These are phyloP conservation scores for Trichoderma oligosporum DNA, from an alignment of 2,329 filamentous ascomycete genomes.

Conservation along the genomic window DNA sequence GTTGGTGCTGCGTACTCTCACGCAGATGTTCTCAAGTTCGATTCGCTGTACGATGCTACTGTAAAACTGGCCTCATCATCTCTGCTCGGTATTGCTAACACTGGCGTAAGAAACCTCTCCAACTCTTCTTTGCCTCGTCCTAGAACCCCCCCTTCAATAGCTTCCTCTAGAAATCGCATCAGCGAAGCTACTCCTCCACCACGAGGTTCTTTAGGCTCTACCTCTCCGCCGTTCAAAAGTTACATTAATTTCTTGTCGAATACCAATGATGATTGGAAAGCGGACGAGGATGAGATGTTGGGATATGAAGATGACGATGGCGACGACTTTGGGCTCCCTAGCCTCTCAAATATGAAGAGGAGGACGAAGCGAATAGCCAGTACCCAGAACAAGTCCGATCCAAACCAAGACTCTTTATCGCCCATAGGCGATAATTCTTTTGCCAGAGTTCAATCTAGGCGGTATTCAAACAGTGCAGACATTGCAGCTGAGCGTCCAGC, in stretches of 20 bases:
- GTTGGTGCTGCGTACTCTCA: constrained; percentile 96
- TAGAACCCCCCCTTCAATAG: constrained; percentile 68
- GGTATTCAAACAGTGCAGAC: constrained; percentile 81
- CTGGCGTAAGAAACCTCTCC: constrained; percentile 52
- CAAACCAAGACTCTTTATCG: constrained; percentile 31
- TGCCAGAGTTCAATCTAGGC: constrained; percentile 44
- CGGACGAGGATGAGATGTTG: constrained; percentile 72
- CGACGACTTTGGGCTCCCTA: constrained; percentile 92
- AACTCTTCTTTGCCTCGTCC: constrained; percentile 62
- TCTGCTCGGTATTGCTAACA: not conserved
- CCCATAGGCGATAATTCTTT: constrained; percentile 37
- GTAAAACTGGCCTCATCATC: not conserved
- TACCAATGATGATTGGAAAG: constrained; percentile 78
- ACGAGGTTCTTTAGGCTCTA: constrained; percentile 48
- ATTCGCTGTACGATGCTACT: constrained; percentile 60
- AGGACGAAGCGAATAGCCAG: constrained; percentile 57
- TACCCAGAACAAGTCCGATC: constrained; percentile 36
- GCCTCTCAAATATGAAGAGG: constrained; percentile 84
- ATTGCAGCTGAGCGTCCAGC: constrained; percentile 87
- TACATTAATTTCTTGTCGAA: constrained; percentile 81
- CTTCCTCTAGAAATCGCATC: constrained; percentile 47
- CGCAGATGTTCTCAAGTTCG: constrained; percentile 87
- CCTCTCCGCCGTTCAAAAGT: constrained; percentile 64
- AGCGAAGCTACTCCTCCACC: constrained; percentile 56
- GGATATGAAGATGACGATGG: constrained; percentile 83